A percentile compares a stretch with the other conserved stretches of the same genome.
Conservation (phyloP, 495 filamentous ascomycete species). For the Penicillium chermesinum region DNA sequence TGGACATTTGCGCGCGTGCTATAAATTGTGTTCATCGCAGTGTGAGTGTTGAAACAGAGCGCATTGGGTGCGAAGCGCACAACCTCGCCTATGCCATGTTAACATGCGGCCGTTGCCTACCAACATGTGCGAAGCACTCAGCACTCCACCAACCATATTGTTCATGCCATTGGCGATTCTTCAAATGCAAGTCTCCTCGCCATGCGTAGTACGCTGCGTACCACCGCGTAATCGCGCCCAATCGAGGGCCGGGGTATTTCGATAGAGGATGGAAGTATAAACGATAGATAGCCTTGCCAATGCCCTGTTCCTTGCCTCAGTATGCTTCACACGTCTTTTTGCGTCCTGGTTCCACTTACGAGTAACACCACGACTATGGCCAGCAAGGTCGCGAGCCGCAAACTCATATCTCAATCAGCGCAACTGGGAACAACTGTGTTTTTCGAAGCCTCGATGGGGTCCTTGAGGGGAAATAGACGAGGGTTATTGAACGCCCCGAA, state of each 20-base stretch:
- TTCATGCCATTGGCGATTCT: background rate
- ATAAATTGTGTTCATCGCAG: background rate
- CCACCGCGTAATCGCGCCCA: slow-evolving; percentile 1
- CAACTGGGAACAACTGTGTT: too few species aligned
- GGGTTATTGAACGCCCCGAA: background rate
- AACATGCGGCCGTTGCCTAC: background rate
- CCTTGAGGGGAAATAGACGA: background rate
- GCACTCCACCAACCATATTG: slow-evolving; percentile 1
- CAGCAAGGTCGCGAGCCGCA: background rate
- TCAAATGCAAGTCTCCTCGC: slow-evolving; percentile 1
- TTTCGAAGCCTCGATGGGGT: too few species aligned
- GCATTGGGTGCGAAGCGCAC: background rate
- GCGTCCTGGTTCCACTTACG: background rate
- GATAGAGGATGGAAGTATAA: slow-evolving; percentile 2
- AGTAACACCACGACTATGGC: background rate
- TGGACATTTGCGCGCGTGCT: background rate
- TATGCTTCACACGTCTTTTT: background rate
- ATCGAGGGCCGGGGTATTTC: slow-evolving; percentile 1
- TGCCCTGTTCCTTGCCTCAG: background rate
- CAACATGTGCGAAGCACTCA: too few species aligned
- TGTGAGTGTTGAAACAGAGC: background rate
- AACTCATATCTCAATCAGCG: background rate
- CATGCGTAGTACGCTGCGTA: slow-evolving; percentile 1
- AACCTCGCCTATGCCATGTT: background rate
- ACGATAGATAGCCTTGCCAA: background rate